A percentile compares a stretch with the other conserved stretches of the same genome.
Evolutionary conservation across 2,329 filamentous ascomycete species (phyloP).

Genomic region (Penicillium sp.): DNA sequence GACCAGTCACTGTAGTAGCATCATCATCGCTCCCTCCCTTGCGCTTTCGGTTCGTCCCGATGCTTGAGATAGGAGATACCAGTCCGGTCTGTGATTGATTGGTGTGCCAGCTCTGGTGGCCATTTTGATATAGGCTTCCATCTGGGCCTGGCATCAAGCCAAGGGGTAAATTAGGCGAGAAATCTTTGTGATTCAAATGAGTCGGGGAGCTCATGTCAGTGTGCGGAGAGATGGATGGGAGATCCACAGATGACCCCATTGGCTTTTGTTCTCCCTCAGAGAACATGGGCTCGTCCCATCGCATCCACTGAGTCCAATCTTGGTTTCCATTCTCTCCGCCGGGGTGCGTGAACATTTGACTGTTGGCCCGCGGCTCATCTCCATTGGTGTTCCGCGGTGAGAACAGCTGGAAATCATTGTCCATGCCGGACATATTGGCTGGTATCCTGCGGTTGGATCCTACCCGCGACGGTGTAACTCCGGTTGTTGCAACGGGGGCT

Average conservation of each 20-base stretch:
- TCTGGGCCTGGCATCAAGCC: slow-evolving; percentile 29
- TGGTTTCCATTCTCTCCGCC: slow-evolving; percentile 33
- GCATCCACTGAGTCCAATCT: slow-evolving; percentile 50
- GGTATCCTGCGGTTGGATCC: slow-evolving; percentile 16
- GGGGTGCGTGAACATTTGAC: slow-evolving; percentile 17
- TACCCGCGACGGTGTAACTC: background rate
- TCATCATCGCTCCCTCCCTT: slow-evolving; percentile 65
- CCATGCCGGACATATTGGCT: slow-evolving; percentile 30
- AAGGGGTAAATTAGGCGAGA: slow-evolving; percentile 36
- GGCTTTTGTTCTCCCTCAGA: slow-evolving; percentile 31
- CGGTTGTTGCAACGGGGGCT: background rate
- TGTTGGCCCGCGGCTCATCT: slow-evolving; percentile 20
- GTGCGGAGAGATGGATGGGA: slow-evolving; percentile 30
- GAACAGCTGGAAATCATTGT: slow-evolving; percentile 38
- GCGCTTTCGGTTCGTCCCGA: slow-evolving; percentile 59
- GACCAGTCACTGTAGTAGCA: slow-evolving; percentile 32
- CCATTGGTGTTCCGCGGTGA: slow-evolving; percentile 25
- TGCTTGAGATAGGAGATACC: slow-evolving; percentile 29
- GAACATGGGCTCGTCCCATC: slow-evolving; percentile 44
- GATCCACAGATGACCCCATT: slow-evolving; percentile 24
- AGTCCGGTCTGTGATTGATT: slow-evolving; percentile 16
- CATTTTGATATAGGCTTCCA: background rate
- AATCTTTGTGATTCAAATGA: slow-evolving; percentile 24
- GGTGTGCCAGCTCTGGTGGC: slow-evolving; percentile 5
- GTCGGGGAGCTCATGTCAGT: slow-evolving; percentile 26